A percentile compares a stretch with the other conserved stretches of the same genome.
Evolutionary conservation across 805 yeast genomes (phyloP).

Genomic region (Spathaspora boniae): DNA sequence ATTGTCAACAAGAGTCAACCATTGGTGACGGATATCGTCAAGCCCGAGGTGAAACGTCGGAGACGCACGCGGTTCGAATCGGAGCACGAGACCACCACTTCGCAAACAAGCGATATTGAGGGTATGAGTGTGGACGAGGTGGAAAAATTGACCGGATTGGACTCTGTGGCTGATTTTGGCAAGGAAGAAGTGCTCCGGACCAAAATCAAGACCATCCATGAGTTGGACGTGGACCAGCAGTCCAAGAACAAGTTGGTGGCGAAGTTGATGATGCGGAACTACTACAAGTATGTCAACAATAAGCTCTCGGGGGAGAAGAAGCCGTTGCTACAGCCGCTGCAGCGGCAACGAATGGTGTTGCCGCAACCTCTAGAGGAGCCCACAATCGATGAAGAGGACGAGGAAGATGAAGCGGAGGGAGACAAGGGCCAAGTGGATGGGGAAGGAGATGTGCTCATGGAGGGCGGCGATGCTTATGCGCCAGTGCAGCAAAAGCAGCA

Average conservation of each 20-base stretch:
- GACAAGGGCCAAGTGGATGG: no score
- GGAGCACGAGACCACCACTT: conserved; percentile 10
- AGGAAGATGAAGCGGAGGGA: conserved; percentile 7
- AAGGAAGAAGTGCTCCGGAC: conserved; percentile 41
- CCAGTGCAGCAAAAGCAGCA: conserved; percentile 5
- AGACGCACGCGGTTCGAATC: conserved; percentile 11
- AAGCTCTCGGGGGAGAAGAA: conserved; percentile 19
- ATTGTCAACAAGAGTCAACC: conserved; percentile 49
- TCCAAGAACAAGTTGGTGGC: conserved; percentile 54
- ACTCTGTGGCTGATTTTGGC: conserved; percentile 32
- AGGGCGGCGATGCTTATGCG: conserved; percentile 3
- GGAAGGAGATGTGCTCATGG: conserved; percentile 2
- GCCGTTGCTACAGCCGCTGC: conserved; percentile 11
- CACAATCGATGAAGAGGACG: conserved; percentile 1
- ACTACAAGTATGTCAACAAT: conserved; percentile 45
- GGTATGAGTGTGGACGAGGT: conserved; percentile 36
- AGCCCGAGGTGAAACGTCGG: conserved; percentile 33
- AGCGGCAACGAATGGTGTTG: conserved; percentile 17
- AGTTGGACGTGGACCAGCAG: conserved; percentile 34
- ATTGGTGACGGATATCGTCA: conserved; percentile 48
- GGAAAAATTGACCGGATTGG: conserved; percentile 32
- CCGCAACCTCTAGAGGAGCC: conserved; percentile 9
- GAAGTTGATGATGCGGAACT: conserved; percentile 66
- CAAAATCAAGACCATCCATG: conserved; percentile 47
- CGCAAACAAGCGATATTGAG: conserved; percentile 24